phyloP scores from a whole-genome alignment of 371 early-diverging fungal species.

The Capillidium rhysosporum region DNA sequence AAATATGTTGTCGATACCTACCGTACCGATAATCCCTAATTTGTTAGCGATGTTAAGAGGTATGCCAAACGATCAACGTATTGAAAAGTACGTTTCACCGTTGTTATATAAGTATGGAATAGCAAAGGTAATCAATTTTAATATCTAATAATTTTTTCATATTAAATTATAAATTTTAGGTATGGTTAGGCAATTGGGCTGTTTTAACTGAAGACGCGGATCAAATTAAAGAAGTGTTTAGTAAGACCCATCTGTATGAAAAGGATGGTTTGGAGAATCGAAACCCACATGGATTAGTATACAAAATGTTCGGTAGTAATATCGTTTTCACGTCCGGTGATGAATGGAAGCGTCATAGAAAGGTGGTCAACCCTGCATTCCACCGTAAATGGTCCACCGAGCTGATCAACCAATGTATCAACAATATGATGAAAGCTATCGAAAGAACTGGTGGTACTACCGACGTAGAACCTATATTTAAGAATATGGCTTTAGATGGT shows the following conservation, averaged over 20 bases:
- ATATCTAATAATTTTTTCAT: no score
- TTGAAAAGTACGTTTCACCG: not conserved
- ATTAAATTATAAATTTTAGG: not conserved
- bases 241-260: no score
- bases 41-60: not conserved
- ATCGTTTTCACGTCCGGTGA: not conserved
- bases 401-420: not conserved
- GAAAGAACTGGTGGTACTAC: not conserved
- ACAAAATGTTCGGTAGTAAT: not conserved
- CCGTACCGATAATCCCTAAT: not conserved
- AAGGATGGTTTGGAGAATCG: no score
- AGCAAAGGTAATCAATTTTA: not conserved
- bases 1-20: not conserved
- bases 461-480: not conserved
- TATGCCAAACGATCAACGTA: not conserved
- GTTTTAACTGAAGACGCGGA: not conserved
- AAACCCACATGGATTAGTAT: no score
- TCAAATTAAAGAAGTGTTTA: not conserved
- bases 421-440: not conserved
- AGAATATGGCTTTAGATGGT: slow-evolving; percentile 5
- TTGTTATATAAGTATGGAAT: not conserved
- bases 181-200: not conserved
- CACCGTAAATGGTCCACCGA: slow-evolving; percentile 1
- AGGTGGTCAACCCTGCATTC: not conserved
- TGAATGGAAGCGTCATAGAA: slow-evolving; percentile 1